Percentiles rank a stretch among this genome's conserved stretches.
Conservation (phyloP, 2,329 filamentous ascomycete species). For the Aureobasidium sp. region DNA sequence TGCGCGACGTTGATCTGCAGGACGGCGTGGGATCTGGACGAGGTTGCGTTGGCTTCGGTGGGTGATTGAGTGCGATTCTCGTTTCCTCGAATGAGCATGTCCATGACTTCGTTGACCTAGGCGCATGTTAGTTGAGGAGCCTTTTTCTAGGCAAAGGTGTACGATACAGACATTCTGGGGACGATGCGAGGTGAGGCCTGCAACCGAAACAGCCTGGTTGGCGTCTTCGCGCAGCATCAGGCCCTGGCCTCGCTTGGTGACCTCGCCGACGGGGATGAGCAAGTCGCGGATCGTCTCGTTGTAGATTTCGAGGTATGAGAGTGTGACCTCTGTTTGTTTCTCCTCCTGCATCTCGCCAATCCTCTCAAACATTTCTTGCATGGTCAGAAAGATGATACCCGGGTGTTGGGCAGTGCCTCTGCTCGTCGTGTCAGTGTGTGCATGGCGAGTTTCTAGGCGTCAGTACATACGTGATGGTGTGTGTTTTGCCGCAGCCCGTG, state of each 20-base stretch:
- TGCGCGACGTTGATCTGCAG: conserved; percentile 94
- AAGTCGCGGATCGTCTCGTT: conserved; percentile 97
- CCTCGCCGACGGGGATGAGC: conserved; percentile 59
- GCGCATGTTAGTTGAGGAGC: conserved; percentile 20
- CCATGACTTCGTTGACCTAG: conserved; percentile 79
- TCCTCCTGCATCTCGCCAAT: conserved; percentile 79
- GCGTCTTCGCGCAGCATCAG: conserved; percentile 92
- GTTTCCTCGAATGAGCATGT: conserved; percentile 95
- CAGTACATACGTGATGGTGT: conserved; percentile 60
- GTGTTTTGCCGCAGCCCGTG: conserved; percentile 96
- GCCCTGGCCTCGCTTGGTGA: conserved; percentile 65
- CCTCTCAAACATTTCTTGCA: conserved; percentile 97
- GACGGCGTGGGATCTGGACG: conserved; percentile 92
- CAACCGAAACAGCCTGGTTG: conserved; percentile 84
- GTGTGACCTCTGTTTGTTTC: conserved; percentile 79
- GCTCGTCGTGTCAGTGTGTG: conserved; percentile 20
- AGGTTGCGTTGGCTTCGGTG: conserved; percentile 94
- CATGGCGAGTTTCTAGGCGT: background rate
- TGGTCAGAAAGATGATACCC: conserved; percentile 96
- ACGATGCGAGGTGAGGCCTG: conserved; percentile 82
- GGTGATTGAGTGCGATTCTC: conserved; percentile 92
- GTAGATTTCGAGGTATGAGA: conserved; percentile 97
- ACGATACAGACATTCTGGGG: conserved; percentile 64
- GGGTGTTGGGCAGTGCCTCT: conserved; percentile 78
- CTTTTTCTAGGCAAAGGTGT: background rate